phyloP scores from a whole-genome alignment of 805 yeast species.

The Candida andamanensis region DNA sequence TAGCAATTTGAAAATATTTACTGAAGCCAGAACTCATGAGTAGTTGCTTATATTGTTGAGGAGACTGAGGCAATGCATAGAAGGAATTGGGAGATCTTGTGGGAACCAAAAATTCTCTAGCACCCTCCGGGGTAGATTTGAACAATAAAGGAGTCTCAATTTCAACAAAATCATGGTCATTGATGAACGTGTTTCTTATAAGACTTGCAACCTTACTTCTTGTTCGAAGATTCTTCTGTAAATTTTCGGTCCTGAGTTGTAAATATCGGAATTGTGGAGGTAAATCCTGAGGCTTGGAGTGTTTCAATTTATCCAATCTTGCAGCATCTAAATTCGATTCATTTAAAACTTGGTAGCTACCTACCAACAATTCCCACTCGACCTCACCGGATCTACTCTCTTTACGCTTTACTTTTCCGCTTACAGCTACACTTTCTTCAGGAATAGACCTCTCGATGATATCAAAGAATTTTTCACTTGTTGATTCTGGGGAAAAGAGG shows the following conservation, averaged over 20 bases:
- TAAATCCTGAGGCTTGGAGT: conserved; percentile 45
- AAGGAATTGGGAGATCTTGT: conserved; percentile 58
- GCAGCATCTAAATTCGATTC: conserved; percentile 60
- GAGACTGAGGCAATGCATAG: conserved; percentile 95
- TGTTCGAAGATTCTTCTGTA: conserved; percentile 50
- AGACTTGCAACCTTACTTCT: conserved; percentile 52
- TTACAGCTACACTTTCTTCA: conserved; percentile 71
- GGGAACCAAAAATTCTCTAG: conserved; percentile 92
- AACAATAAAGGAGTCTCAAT: conserved; percentile 90
- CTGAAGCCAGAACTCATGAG: conserved; percentile 91
- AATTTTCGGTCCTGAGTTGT: conserved; percentile 61
- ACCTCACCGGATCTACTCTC: conserved; percentile 9
- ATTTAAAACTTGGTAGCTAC: conserved; percentile 53
- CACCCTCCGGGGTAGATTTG: conserved; percentile 98
- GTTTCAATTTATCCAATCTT: conserved; percentile 58
- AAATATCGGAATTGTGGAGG: conserved; percentile 81
- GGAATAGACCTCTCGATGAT: conserved; percentile 47
- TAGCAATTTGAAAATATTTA: conserved; percentile 84
- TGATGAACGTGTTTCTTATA: conserved; percentile 37
- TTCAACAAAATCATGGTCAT: conserved; percentile 56
- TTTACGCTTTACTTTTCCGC: conserved; percentile 46
- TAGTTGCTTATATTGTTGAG: conserved; percentile 94
- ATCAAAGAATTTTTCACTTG: conserved; percentile 28
- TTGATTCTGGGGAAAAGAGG: conserved; percentile 36
- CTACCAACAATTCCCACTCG: conserved; percentile 57